These are phyloP conservation scores for Sporothrix pallida DNA, from an alignment of 2,329 filamentous ascomycete species.

Conservation along the genomic window DNA sequence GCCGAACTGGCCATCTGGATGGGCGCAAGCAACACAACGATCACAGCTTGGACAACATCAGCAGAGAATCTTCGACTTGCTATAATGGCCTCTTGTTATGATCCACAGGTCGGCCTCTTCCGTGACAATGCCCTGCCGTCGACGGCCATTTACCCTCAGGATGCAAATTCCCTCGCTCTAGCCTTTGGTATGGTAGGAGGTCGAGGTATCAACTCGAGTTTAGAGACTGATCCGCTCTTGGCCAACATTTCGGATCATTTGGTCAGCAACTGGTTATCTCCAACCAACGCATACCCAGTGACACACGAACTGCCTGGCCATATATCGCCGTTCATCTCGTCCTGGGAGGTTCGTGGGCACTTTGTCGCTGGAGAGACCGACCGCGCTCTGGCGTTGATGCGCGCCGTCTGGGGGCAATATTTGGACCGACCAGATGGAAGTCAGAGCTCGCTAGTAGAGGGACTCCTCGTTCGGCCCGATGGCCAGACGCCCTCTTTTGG, in stretches of 20 bases:
- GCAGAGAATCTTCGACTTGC: conserved; percentile 51
- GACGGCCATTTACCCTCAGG: conserved; percentile 62
- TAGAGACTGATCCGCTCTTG: no score
- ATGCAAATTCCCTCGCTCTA: conserved; percentile 63
- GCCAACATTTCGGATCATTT: conserved; percentile 53
- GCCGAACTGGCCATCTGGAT: conserved; percentile 56
- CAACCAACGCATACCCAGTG: conserved; percentile 52
- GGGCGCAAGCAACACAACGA: conserved; percentile 47
- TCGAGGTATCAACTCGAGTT: conserved; percentile 37
- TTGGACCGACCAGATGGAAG: conserved; percentile 63
- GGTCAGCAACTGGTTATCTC: conserved; percentile 54
- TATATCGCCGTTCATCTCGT: conserved; percentile 63
- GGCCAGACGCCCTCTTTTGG: conserved; percentile 58
- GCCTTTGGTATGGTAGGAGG: conserved; percentile 52
- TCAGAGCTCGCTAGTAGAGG: conserved; percentile 63
- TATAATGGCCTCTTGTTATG: conserved; percentile 57
- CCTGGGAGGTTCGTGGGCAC: conserved; percentile 65
- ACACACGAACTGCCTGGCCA: conserved; percentile 63
- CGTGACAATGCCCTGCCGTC: conserved; percentile 56
- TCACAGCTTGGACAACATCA: conserved; percentile 47
- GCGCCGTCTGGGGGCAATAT: conserved; percentile 66
- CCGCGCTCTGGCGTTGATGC: conserved; percentile 62
- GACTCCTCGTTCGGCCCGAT: conserved; percentile 51
- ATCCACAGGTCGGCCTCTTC: conserved; percentile 56
- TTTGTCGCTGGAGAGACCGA: conserved; percentile 53